Evolutionary conservation across 1,284 basidiomycete species (phyloP), one percentile per base, ranked within the genome.

Genomic region (Earliella scabrosa): DNA sequence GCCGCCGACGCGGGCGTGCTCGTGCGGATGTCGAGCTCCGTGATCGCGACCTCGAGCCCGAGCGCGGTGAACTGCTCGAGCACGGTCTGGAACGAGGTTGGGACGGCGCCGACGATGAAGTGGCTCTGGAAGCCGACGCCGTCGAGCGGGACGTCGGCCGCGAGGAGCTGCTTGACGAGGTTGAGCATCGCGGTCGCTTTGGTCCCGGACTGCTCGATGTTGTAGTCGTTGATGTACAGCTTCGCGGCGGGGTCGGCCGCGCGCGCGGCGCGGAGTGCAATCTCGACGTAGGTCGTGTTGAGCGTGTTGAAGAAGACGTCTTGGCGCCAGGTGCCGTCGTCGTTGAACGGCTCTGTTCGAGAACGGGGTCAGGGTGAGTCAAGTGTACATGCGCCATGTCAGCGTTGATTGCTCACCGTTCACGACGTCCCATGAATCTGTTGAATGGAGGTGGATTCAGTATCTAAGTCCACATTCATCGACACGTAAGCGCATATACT

Each of bases 151-250:
- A 77, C 72, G 20, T 73, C 71, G 34, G 68, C 64, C 0, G 73
- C 54, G 59, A 78, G 70, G 46, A 82, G 75, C 11, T 68, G 66
- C 63, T 76, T 74, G 38, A 80, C 75, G 50, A 82, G 77, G 63
- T 75, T 75, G 55, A 75, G 66, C 71, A 81, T 74, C 5, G 77
- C 75, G 27, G 74, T 77, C 20, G 76, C 70, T 67, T 83, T 82
- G 36, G 73, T 69, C 43, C 77, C 66, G 2, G 63, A 45, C 44
- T 59, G 60, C 59, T 71, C 70, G 50, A 68, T 69, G 66, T 71
- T 85, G 73, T 82, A 86, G 65, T 85, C 83, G 64, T 85, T 86
- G 69, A 85, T 81, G 60, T 67, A 69, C 4, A 70, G 63, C 67
- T 72, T 69, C 11, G 77, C 74, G 48, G 64, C 66, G 4, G 79